Evolutionary conservation across 2,329 filamentous ascomycete genomes (phyloP), one percentile per base, ranked within the genome.

Genomic region (Xylaria sp.): DNA sequence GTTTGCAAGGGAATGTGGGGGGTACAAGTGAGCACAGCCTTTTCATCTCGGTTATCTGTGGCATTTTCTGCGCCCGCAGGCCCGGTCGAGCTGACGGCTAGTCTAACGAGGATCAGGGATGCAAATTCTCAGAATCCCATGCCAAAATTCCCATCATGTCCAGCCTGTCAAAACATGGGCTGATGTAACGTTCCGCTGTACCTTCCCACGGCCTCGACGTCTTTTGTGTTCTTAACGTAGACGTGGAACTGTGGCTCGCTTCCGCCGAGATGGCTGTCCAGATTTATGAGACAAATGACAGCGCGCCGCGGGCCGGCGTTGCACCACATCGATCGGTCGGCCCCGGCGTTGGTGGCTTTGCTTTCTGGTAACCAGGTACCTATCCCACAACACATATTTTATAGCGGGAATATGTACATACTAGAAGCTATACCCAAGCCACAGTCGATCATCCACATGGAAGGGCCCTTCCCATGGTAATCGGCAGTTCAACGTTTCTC

Each of bases 51-150:
- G 29, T 34, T 34, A 34, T 34, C 29, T 34, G 16, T 34, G 29
- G 29, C 29, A 13, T 34, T 34, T 34, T 13, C 16, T 34, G 3
- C n/a, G n/a, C n/a, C n/a, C n/a, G n/a, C n/a, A n/a, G n/a, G n/a
- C 29, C 11, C 11, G 29, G 11, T 34, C 16, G 8, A 34, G 58
- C 58, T 59, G 58, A 56, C 52, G 22, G 39, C 37, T 40, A 19
- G 39, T 26, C 48, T 47, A n/a, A n/a, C n/a, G n/a, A 24, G 16
- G 18, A 8, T 9, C 21, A n/a, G 24, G 22, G 13, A 54, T 54
- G 56, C 52, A 44, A 51, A 59, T 50, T 46, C 50, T 48, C n/a
- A 56, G 20, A 59, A 56, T 59, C 26, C 49, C 45, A 52, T 59
- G 45, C 26, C 48, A 18, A 42, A 52, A n/a, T 50, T 53, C 17